Conservation (phyloP, 495 filamentous ascomycete genomes). For the Neurospora pannonica region DNA sequence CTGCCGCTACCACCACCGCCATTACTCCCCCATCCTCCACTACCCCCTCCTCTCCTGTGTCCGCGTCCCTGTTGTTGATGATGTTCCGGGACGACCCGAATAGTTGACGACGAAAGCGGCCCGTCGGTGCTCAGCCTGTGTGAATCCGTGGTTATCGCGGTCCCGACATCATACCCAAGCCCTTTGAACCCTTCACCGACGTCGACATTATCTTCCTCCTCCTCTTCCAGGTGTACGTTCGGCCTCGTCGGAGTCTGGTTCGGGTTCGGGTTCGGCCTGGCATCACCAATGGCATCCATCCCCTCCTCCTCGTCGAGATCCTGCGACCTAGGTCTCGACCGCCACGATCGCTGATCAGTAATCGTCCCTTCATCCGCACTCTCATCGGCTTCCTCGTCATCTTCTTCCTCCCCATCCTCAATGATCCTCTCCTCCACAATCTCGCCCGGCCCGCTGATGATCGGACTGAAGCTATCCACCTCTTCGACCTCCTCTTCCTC, state of each 20-base stretch:
- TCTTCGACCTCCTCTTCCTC: conserved; percentile 48
- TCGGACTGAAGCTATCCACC: conserved; percentile 55
- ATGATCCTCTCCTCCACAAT: conserved; percentile 46
- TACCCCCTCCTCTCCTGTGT: background rate
- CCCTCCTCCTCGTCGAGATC: background rate
- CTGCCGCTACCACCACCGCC: background rate
- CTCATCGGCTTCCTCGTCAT: background rate
- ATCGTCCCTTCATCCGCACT: background rate
- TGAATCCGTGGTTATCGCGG: background rate
- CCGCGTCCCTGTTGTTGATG: background rate
- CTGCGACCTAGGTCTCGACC: background rate
- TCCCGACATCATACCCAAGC: background rate
- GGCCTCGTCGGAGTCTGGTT: background rate
- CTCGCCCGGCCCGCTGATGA: conserved; percentile 36
- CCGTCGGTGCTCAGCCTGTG: background rate
- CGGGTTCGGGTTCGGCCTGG: background rate
- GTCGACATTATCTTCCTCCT: background rate
- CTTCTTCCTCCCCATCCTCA: conserved; percentile 29
- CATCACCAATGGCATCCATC: background rate
- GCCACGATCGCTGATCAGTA: background rate
- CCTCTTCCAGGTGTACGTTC: background rate
- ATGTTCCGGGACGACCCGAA: background rate
- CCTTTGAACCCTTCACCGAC: background rate
- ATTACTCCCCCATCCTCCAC: background rate
- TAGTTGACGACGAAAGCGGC: background rate